Base-by-base conservation (phyloP, 2,329 filamentous ascomycete genomes). In the Penicillium polonicum region DNA sequence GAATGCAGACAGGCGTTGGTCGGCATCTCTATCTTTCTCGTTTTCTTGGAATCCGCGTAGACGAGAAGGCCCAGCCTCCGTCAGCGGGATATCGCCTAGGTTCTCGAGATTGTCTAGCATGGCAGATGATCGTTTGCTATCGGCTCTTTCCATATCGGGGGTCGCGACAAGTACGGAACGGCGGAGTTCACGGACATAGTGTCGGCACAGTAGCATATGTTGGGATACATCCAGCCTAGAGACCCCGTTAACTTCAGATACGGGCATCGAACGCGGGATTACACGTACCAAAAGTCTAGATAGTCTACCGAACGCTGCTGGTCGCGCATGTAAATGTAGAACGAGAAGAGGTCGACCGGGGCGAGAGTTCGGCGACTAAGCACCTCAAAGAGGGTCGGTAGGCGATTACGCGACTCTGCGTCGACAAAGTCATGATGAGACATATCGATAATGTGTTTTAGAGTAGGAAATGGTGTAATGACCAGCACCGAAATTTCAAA, bases 271-370 rank as follows among this genome's bases (percentile, higher is more conserved):
- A 43, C 2, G n/a, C n/a, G 8, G 33, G 15, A 9, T 31, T 33
- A n/a, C 52, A 73, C 85, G 58, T 80, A 97, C 94, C 95, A 99
- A 77, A 99, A 99, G 74, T 99, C 94, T 42, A 99, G 81, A 70
- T 99, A 99, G 72, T 99, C 94, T 13, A 99, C 94, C 8, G 93
- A 97, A 74, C 92, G 87, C 76, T 99, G 94, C 77, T 97, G 92
- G 75, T 99, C 95, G 70, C 94, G 87, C 94, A 99, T 99, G 78
- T 96, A 99, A 69, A 99, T 99, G 78, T 99, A 99, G 80, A 99
- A 99, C 2, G 92, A 97, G 76, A 96, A 99, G 12, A 99, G 82
- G 72, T 99, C 95, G 57, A 99, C 93, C 0, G 94, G 94, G 48
- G 95, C 91, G 21, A 95, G 83, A n/a, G 94, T 99, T 63, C 92